These are phyloP conservation scores for Colletotrichum sp. DNA, from an alignment of 2,329 filamentous ascomycete genomes.

Conservation along the genomic window DNA sequence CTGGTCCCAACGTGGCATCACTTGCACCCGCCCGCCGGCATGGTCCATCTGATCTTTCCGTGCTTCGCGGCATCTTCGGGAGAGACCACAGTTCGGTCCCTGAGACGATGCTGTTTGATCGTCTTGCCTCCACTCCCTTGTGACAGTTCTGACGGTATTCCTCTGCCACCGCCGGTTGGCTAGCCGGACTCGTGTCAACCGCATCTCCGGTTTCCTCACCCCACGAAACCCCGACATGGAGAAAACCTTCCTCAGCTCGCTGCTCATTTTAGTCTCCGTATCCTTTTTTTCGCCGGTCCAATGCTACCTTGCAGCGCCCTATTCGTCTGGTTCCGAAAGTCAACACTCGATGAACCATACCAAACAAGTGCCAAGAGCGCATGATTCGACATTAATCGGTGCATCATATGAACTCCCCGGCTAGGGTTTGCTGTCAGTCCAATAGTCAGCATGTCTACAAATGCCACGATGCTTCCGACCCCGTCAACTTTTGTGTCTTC, in stretches of 20 bases:
- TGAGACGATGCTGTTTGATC: conserved; percentile 18
- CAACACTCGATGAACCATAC: not conserved
- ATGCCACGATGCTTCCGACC: not conserved
- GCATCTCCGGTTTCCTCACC: not conserved
- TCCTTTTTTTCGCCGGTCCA: not conserved
- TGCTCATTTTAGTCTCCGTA: not conserved
- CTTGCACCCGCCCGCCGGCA: not conserved
- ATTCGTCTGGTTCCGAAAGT: not conserved
- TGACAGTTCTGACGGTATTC: not conserved
- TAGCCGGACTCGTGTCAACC: not conserved
- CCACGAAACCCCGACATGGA: not conserved
- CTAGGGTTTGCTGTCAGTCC: not conserved
- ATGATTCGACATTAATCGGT: not conserved
- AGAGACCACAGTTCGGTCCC: not conserved
- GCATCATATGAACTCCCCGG: not conserved
- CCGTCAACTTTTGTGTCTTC: not conserved
- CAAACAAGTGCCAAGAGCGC: not conserved
- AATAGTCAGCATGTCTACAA: not conserved
- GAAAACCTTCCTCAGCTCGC: not conserved
- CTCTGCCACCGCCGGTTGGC: not conserved
- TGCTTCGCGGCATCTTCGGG: not conserved
- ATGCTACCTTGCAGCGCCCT: not conserved
- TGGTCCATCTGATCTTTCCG: not conserved
- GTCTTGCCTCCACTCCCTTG: not conserved
- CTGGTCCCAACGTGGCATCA: not conserved